phyloP scores from a whole-genome alignment of 1,139 yeast genomes.

The Saccharomyces hybrid region DNA sequence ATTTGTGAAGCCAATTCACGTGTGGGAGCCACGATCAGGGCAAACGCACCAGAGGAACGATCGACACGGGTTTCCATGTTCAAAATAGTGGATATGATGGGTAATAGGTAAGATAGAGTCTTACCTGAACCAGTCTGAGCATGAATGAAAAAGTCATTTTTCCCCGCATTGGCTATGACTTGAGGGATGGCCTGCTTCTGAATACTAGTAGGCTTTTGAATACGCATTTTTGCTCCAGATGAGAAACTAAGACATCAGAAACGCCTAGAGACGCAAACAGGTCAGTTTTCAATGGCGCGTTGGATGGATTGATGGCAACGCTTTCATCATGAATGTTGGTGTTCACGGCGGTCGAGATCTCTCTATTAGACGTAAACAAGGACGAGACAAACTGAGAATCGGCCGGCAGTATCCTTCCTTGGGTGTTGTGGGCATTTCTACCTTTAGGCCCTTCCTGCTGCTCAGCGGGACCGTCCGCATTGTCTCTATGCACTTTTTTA shows the following conservation, averaged over 20 bases:
- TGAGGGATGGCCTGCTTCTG: slow-evolving; percentile 79
- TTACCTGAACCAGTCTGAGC: slow-evolving; percentile 98
- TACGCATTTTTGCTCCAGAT: slow-evolving; percentile 51
- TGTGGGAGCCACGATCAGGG: slow-evolving; percentile 82
- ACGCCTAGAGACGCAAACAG: slow-evolving; percentile 70
- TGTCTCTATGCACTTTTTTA: slow-evolving; percentile 3
- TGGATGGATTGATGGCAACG: slow-evolving; percentile 53
- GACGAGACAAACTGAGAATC: slow-evolving; percentile 57
- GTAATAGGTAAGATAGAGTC: slow-evolving; percentile 76
- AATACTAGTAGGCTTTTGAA: slow-evolving; percentile 73
- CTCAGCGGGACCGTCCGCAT: slow-evolving; percentile 8
- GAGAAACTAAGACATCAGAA: slow-evolving; percentile 43
- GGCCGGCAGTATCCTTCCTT: slow-evolving; percentile 6
- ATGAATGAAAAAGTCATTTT: slow-evolving; percentile 71
- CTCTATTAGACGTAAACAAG: slow-evolving; percentile 67
- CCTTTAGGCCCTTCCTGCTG: slow-evolving; percentile 8
- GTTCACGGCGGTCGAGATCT: slow-evolving; percentile 27
- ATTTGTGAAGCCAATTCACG: slow-evolving; percentile 93
- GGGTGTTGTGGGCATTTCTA: slow-evolving; percentile 8
- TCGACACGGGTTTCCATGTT: slow-evolving; percentile 44
- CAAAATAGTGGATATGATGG: slow-evolving; percentile 46
- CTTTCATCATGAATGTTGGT: slow-evolving; percentile 25
- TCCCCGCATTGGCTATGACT: slow-evolving; percentile 35
- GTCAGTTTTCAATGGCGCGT: slow-evolving; percentile 57
- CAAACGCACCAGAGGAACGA: slow-evolving; percentile 81